Conservation (phyloP, 768 basidiomycete genomes). For the Suillus paluster region DNA sequence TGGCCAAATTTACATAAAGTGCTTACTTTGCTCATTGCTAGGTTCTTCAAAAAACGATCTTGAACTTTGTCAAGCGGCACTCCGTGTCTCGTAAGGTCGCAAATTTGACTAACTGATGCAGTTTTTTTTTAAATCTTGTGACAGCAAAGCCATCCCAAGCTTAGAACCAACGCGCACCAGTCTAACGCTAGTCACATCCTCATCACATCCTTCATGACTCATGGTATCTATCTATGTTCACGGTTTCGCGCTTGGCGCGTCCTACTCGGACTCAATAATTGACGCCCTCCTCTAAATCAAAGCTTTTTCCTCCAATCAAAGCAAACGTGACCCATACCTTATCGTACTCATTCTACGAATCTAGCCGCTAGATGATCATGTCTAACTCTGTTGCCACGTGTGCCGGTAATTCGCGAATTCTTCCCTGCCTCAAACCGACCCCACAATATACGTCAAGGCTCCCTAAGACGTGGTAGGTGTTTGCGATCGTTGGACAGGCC, state of each 20-base stretch:
- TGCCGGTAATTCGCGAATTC: neutral
- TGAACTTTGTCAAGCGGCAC: neutral
- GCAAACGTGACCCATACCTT: neutral
- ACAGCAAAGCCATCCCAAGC: neutral
- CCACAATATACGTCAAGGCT: neutral
- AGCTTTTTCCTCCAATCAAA: neutral
- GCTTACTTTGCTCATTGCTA: no score
- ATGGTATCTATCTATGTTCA: no score
- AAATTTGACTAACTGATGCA: neutral
- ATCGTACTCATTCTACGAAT: neutral
- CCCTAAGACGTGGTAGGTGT: neutral
- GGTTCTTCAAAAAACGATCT: neutral
- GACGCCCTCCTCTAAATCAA: neutral
- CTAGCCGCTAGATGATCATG: neutral
- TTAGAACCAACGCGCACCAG: neutral
- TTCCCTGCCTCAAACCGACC: neutral
- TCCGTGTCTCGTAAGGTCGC: constrained; percentile 1
- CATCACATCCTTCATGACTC: neutral
- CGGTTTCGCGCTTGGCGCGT: neutral
- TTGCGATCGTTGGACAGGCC: neutral
- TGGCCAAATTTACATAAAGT: no score
- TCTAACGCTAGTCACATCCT: neutral
- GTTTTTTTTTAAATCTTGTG: neutral
- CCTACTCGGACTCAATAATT: neutral
- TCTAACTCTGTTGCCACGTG: neutral